These are phyloP conservation scores for Drechslera avenae DNA, from an alignment of 2,329 filamentous ascomycete species.

Conservation along the genomic window DNA sequence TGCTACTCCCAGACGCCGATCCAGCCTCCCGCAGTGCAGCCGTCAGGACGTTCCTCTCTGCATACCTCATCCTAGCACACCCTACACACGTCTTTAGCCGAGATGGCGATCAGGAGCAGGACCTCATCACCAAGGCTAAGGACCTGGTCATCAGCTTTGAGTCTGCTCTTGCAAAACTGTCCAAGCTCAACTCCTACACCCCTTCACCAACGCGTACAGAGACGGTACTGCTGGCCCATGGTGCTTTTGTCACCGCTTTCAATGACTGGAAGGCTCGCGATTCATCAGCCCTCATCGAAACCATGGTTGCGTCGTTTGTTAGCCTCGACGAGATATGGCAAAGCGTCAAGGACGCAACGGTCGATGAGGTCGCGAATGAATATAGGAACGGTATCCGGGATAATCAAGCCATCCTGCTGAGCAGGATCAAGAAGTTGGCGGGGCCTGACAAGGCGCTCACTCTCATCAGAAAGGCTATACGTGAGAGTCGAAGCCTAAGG, in stretches of 20 bases:
- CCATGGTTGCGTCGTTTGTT: constrained; percentile 86
- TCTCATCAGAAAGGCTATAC: constrained; percentile 75
- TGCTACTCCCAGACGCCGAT: constrained; percentile 63
- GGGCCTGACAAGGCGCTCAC: constrained; percentile 73
- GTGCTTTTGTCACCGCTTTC: constrained; percentile 77
- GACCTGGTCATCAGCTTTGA: constrained; percentile 81
- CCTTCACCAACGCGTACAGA: constrained; percentile 67
- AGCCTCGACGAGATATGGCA: constrained; percentile 84
- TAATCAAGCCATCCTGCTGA: constrained; percentile 79
- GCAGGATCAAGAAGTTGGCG: constrained; percentile 77
- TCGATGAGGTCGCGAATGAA: constrained; percentile 73
- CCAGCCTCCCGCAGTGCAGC: constrained; percentile 67
- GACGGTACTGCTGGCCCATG: constrained; percentile 70
- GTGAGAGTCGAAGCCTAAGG: constrained; percentile 69
- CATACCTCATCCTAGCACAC: constrained; percentile 79
- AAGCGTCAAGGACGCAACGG: constrained; percentile 77
- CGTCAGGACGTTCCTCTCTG: constrained; percentile 76
- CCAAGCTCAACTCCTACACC: constrained; percentile 68
- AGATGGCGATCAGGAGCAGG: constrained; percentile 71
- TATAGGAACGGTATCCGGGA: constrained; percentile 81
- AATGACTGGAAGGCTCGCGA: constrained; percentile 84
- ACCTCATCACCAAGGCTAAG: constrained; percentile 76
- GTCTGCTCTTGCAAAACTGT: constrained; percentile 69
- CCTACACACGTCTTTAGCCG: constrained; percentile 78
- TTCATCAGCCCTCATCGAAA: constrained; percentile 75